Evolutionary conservation across 2,329 filamentous ascomycete genomes (phyloP).

Genomic region (Ophiostoma sp.): DNA sequence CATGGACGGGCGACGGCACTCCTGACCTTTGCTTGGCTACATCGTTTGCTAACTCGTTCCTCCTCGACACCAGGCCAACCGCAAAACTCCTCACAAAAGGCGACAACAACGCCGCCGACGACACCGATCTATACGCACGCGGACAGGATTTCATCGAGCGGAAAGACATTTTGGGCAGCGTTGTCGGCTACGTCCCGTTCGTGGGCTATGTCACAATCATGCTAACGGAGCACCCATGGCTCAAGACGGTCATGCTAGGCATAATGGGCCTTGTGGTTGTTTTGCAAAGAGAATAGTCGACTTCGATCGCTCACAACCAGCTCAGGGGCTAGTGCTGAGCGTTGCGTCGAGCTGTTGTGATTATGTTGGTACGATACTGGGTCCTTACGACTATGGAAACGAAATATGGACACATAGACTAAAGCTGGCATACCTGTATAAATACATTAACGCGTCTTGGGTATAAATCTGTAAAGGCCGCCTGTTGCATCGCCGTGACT

Average conservation of each 20-base stretch:
- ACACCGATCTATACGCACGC: constrained; percentile 74
- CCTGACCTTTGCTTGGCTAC: not conserved
- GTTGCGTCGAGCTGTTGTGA: not conserved
- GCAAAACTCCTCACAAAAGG: constrained; percentile 89
- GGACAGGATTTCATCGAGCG: constrained; percentile 84
- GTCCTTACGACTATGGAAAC: too few relatives aligned
- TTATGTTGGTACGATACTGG: not conserved
- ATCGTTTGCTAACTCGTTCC: not conserved
- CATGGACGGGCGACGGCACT: not conserved
- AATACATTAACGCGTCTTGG: too few relatives aligned
- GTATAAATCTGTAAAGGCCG: too few relatives aligned
- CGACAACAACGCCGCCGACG: constrained; percentile 91
- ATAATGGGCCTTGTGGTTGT: constrained; percentile 94
- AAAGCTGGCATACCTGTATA: too few relatives aligned
- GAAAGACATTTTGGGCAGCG: constrained; percentile 84
- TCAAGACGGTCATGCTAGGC: constrained; percentile 91
- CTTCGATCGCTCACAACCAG: not conserved
- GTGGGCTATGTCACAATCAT: constrained; percentile 97
- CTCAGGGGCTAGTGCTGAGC: not conserved
- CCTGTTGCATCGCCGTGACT: too few relatives aligned
- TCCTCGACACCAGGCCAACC: constrained; percentile 37
- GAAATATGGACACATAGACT: too few relatives aligned
- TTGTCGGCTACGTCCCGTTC: constrained; percentile 85
- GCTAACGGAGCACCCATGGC: constrained; percentile 90
- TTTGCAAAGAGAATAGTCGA: constrained; percentile 70